phyloP scores from a whole-genome alignment of 2,329 filamentous ascomycete genomes.

The Clarireedia homoeocarpa region DNA sequence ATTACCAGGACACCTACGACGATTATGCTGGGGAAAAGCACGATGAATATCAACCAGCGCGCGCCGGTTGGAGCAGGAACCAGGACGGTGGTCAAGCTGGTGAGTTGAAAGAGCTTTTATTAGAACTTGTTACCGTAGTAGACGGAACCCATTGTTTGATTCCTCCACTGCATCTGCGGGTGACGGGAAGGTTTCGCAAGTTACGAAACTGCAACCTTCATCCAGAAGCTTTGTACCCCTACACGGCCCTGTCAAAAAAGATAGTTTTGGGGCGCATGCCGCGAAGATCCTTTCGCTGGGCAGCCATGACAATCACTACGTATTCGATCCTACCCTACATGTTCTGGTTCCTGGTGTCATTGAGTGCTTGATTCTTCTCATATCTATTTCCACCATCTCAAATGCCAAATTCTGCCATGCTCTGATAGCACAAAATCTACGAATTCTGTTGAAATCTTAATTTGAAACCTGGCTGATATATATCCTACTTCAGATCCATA shows the following conservation, averaged over 20 bases:
- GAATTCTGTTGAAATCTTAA: background rate
- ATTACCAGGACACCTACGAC: background rate
- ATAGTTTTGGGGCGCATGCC: background rate
- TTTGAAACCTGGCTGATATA: background rate
- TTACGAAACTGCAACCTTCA: too few relatives aligned
- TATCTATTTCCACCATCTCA: background rate
- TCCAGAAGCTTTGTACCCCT: background rate
- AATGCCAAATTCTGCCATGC: background rate
- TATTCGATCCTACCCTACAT: background rate
- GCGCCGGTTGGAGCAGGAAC: slow-evolving; percentile 6
- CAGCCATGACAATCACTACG: background rate
- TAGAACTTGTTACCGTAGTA: background rate
- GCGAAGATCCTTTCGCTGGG: background rate
- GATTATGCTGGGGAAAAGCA: background rate
- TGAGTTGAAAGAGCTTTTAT: background rate
- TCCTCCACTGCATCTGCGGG: background rate
- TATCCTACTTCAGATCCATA: background rate
- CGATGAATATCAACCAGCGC: slow-evolving; percentile 5
- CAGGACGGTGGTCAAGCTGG: background rate
- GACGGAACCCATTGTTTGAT: background rate
- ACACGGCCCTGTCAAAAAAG: background rate
- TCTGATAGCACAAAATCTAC: background rate
- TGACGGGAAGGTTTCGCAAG: too few relatives aligned
- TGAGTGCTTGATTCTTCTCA: background rate
- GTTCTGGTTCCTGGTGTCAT: background rate